phyloP scores from a whole-genome alignment of 2,329 filamentous ascomycete species.

The Epichloe baconii region DNA sequence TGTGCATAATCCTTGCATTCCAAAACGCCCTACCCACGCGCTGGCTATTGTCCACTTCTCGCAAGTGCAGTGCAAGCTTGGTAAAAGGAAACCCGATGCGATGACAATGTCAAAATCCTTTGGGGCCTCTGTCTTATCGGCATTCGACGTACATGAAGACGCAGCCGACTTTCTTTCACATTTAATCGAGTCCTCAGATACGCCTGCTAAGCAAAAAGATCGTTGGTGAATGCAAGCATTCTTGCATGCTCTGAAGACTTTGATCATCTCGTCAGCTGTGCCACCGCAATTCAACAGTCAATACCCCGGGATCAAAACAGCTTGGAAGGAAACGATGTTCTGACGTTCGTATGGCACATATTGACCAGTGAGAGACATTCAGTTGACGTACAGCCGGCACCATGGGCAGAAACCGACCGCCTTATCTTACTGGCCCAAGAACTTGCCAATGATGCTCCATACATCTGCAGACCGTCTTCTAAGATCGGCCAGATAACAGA shows the following conservation, averaged over 20 bases:
- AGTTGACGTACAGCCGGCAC: slow-evolving; percentile 4
- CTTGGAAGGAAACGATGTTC: slow-evolving; percentile 21
- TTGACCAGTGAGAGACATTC: slow-evolving; percentile 6
- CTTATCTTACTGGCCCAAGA: slow-evolving; percentile 19
- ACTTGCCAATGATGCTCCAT: slow-evolving; percentile 13
- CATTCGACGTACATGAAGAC: slow-evolving; percentile 21
- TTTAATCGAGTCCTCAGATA: slow-evolving; percentile 15
- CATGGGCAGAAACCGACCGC: slow-evolving; percentile 24
- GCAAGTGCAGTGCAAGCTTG: neutral
- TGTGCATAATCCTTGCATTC: no score
- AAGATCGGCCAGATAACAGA: neutral
- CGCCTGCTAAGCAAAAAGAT: slow-evolving; percentile 15
- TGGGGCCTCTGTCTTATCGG: slow-evolving; percentile 5
- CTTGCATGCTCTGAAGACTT: slow-evolving; percentile 22
- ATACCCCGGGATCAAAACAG: slow-evolving; percentile 7
- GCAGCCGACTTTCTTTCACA: slow-evolving; percentile 18
- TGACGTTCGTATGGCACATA: slow-evolving; percentile 18
- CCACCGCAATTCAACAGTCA: slow-evolving; percentile 15
- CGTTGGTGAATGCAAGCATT: slow-evolving; percentile 19
- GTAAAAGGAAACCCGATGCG: neutral
- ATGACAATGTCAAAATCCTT: neutral
- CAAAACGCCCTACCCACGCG: no score
- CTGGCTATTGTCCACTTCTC: no score
- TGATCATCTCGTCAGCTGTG: slow-evolving; percentile 21
- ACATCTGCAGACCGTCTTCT: slow-evolving; percentile 6